Evolutionary conservation across 148 eudicot species (phyloP).

Genomic region (Diospyros lotus): DNA sequence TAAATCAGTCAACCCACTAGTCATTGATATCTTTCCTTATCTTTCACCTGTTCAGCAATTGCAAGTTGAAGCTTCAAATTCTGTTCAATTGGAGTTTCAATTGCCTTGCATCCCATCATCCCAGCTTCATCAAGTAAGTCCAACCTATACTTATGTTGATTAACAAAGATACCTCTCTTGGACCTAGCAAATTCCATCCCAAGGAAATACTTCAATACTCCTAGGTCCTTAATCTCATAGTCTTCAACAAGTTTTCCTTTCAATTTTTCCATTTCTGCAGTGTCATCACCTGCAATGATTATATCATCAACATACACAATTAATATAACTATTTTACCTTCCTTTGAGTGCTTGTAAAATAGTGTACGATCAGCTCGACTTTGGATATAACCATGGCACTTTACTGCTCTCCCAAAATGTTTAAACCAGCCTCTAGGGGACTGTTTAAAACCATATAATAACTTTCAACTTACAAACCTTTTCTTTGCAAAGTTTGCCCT

Average conservation of each 20-base stretch:
- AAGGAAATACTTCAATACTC: not conserved
- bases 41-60: not conserved
- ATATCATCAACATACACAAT: not conserved
- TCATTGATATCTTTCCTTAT: not conserved
- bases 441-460: not conserved
- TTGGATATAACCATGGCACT: not conserved
- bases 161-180: not conserved
- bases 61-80: not conserved
- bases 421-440: not conserved
- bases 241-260: not conserved
- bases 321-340: slow-evolving; percentile 2
- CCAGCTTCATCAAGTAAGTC: not conserved
- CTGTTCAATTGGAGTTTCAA: not conserved
- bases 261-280: not conserved
- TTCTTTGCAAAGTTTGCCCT: not conserved
- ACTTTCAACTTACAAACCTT: not conserved
- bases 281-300: not conserved
- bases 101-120: not conserved
- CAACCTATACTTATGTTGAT: not conserved
- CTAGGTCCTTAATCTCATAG: not conserved
- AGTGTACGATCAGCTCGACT: not conserved
- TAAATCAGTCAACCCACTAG: not conserved
- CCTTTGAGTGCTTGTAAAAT: not conserved
- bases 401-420: not conserved
- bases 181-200: not conserved